These are phyloP conservation scores for Sanghuangporus weigelae DNA, from an alignment of 1,284 basidiomycete species.

Conservation along the genomic window DNA sequence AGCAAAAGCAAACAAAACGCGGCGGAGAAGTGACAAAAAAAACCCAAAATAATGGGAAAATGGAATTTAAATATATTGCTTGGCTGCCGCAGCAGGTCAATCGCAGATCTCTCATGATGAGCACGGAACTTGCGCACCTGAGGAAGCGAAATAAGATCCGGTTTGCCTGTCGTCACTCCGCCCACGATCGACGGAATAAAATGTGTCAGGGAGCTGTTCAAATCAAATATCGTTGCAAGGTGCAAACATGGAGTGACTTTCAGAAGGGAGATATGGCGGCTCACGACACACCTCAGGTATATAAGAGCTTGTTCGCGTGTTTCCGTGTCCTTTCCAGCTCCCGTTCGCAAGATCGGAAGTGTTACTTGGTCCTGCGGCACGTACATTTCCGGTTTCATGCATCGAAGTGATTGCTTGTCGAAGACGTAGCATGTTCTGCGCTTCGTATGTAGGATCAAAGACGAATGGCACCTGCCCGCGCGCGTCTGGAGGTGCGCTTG, in stretches of 20 bases:
- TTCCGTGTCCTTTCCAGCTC: constrained; percentile 3
- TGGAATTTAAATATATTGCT: neutral
- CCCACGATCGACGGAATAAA: neutral
- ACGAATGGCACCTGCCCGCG: constrained; percentile 16
- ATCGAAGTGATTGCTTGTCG: constrained; percentile 9
- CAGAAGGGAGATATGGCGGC: neutral
- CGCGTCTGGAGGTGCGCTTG: constrained; percentile 13
- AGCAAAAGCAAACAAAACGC: too few relatives aligned
- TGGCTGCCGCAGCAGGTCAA: neutral
- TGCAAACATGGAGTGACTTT: neutral
- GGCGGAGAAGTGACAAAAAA: too few relatives aligned
- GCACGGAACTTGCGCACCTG: neutral
- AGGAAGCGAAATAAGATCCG: neutral
- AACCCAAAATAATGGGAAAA: too few relatives aligned
- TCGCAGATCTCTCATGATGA: neutral
- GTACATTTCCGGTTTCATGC: neutral
- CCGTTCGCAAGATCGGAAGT: neutral
- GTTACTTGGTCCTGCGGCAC: neutral
- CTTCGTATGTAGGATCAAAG: constrained; percentile 14
- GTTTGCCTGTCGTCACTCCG: neutral
- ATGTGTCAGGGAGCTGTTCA: neutral
- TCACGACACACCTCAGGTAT: neutral
- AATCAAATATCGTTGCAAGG: neutral
- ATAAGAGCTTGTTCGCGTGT: neutral
- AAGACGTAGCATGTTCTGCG: constrained; percentile 8